phyloP scores from a whole-genome alignment of 805 yeast species.

The Candida insectalens region DNA sequence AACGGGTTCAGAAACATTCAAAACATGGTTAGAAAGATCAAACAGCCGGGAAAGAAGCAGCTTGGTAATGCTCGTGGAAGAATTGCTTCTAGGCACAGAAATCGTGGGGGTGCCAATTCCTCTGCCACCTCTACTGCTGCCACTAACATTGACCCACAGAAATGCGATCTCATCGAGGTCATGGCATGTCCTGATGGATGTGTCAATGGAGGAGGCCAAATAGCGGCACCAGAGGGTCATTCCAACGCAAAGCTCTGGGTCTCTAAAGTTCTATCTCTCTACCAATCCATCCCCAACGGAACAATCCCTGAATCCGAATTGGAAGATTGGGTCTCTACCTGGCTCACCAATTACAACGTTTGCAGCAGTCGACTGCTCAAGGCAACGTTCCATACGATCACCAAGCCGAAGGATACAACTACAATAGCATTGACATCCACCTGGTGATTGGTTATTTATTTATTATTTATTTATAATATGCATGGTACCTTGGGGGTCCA shows the following conservation, averaged over 20 bases:
- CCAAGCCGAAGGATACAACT: slow-evolving; percentile 28
- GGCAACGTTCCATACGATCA: slow-evolving; percentile 41
- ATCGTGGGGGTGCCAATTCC: slow-evolving; percentile 20
- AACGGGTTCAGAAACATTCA: slow-evolving; percentile 95
- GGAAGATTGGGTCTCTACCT: slow-evolving; percentile 1
- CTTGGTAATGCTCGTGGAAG: slow-evolving; percentile 14
- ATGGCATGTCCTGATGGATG: slow-evolving; percentile 99
- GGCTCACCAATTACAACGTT: slow-evolving; percentile 19
- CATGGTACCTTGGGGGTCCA: background rate
- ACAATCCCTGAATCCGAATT: background rate
- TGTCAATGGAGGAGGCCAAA: slow-evolving; percentile 93
- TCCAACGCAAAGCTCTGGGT: slow-evolving; percentile 34
- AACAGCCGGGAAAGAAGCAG: slow-evolving; percentile 24
- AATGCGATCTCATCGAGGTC: slow-evolving; percentile 78
- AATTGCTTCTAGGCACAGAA: slow-evolving; percentile 34
- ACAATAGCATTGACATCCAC: slow-evolving; percentile 42
- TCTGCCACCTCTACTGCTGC: slow-evolving; percentile 2
- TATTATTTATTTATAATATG: background rate
- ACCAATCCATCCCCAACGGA: slow-evolving; percentile 23
- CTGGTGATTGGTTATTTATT: slow-evolving; percentile 29
- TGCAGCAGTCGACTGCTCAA: slow-evolving; percentile 29
- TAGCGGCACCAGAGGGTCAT: slow-evolving; percentile 35
- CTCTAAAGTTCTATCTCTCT: slow-evolving; percentile 23
- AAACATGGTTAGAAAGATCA: slow-evolving; percentile 78
- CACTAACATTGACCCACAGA: slow-evolving; percentile 44